A percentile compares a stretch with the other conserved stretches of the same genome.
phyloP scores from a whole-genome alignment of 148 eudicot species.

The Chenopodium berlandieri region DNA sequence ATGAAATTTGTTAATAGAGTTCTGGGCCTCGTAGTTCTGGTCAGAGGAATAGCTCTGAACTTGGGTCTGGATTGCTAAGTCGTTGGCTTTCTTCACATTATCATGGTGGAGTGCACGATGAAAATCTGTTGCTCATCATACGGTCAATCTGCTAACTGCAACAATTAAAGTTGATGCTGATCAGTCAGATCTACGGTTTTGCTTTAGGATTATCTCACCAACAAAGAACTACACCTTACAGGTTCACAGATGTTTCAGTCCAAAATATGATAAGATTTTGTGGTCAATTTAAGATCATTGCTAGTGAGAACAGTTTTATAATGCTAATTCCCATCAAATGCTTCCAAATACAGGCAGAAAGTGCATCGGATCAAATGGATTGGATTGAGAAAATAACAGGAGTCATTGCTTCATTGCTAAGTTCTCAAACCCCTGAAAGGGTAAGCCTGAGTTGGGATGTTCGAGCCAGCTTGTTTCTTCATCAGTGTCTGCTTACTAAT shows the following conservation, averaged over 20 bases:
- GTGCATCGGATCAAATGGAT: conserved; percentile 98
- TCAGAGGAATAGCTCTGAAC: conserved; percentile 97
- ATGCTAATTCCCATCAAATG: conserved; percentile 11
- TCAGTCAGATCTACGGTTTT: conserved; percentile 93
- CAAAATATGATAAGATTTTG: neutral
- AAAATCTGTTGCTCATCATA: conserved; percentile 96
- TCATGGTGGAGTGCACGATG: conserved; percentile 96
- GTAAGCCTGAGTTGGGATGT: conserved; percentile 38
- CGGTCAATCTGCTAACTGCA: conserved; percentile 90
- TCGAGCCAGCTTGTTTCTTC: conserved; percentile 9
- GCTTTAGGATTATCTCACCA: conserved; percentile 97
- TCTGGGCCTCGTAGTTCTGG: conserved; percentile 81
- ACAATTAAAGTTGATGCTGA: conserved; percentile 98
- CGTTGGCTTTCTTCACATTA: conserved; percentile 99
- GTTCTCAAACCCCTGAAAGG: conserved; percentile 97
- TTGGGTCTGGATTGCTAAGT: conserved; percentile 93
- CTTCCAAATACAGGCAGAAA: conserved; percentile 75
- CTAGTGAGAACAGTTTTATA: neutral
- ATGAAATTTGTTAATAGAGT: conserved; percentile 42
- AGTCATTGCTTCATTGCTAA: conserved; percentile 90
- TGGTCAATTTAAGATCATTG: neutral
- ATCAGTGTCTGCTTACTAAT: conserved; percentile 18
- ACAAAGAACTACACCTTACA: conserved; percentile 95
- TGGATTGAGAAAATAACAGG: conserved; percentile 99
- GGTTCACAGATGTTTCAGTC: conserved; percentile 35